phyloP scores from a whole-genome alignment of 139 green algal species.

The Marvania coccoides region DNA sequence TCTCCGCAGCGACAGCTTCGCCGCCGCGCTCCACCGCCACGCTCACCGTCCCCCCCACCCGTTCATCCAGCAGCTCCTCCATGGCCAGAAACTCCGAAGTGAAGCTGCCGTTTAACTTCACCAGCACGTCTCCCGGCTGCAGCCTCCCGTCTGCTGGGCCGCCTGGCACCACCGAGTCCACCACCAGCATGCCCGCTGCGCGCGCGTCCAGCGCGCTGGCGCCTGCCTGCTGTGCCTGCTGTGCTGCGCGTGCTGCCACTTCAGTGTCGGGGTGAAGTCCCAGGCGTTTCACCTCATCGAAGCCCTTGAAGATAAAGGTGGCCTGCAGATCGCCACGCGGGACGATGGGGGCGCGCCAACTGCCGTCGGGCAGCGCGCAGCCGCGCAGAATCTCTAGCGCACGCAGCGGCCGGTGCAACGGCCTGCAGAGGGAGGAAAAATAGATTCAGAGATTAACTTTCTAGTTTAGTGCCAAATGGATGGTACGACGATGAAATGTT shows the following conservation, averaged over 20 bases:
- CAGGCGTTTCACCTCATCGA: conserved; percentile 80
- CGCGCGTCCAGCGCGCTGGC: background rate
- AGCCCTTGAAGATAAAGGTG: conserved; percentile 86
- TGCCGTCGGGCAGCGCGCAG: background rate
- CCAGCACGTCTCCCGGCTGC: conserved; percentile 82
- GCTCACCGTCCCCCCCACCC: conserved; percentile 21
- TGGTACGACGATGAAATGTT: too few species aligned
- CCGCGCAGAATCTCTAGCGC: conserved; percentile 70
- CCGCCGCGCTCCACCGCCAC: conserved; percentile 34
- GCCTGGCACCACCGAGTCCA: conserved; percentile 71
- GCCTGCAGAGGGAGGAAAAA: too few species aligned
- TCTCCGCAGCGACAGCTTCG: background rate
- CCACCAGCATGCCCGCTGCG: conserved; percentile 81
- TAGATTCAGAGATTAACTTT: too few species aligned
- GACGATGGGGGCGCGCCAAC: conserved; percentile 19
- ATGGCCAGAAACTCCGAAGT: conserved; percentile 73
- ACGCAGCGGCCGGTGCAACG: conserved; percentile 70
- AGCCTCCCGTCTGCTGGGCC: conserved; percentile 62
- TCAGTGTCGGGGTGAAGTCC: conserved; percentile 72
- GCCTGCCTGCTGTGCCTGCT: background rate
- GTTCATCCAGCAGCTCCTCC: conserved; percentile 69
- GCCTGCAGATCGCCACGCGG: conserved; percentile 64
- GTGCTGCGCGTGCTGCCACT: conserved; percentile 37
- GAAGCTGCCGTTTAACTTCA: conserved; percentile 33
- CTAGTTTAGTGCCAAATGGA: too few species aligned